phyloP scores from a whole-genome alignment of 2,329 filamentous ascomycete genomes.

The Exophiala sp. region DNA sequence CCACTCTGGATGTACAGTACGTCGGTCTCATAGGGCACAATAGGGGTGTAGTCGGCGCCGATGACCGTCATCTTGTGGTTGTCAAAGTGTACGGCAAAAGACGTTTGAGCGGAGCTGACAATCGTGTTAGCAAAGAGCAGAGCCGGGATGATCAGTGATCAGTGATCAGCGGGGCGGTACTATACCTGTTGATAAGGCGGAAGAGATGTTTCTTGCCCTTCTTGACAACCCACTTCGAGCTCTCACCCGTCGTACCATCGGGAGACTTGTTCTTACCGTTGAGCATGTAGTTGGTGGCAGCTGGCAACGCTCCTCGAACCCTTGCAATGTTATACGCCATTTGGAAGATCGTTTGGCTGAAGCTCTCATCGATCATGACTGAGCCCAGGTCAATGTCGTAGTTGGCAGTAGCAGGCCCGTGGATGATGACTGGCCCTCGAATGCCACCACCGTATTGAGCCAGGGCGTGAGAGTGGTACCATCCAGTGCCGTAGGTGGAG shows the following conservation, averaged over 20 bases:
- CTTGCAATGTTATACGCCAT: conserved; percentile 24
- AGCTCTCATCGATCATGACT: conserved; percentile 27
- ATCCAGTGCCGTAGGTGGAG: conserved; percentile 46
- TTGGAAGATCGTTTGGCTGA: conserved; percentile 23
- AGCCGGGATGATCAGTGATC: background rate
- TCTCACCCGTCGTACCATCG: conserved; percentile 20
- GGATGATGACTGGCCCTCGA: conserved; percentile 27
- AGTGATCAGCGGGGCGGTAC: background rate
- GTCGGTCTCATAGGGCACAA: conserved; percentile 46
- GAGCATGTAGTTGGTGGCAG: conserved; percentile 25
- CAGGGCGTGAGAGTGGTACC: conserved; percentile 58
- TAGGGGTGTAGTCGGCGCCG: conserved; percentile 35
- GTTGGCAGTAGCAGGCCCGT: conserved; percentile 27
- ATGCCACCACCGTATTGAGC: conserved; percentile 30
- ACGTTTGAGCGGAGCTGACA: conserved; percentile 20
- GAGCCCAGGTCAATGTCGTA: conserved; percentile 27
- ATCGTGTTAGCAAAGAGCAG: conserved; percentile 6
- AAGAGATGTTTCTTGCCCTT: conserved; percentile 29
- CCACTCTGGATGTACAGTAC: conserved; percentile 59
- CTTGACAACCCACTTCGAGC: conserved; percentile 21
- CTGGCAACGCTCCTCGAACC: conserved; percentile 16
- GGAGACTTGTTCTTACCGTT: conserved; percentile 27
- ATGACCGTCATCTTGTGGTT: conserved; percentile 38
- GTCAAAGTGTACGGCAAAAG: conserved; percentile 39
- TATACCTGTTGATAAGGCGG: conserved; percentile 28